Evolutionary conservation across 2,329 filamentous ascomycete genomes (phyloP), one percentile per base, ranked within the genome.

Genomic region (Blastomyces parvus): DNA sequence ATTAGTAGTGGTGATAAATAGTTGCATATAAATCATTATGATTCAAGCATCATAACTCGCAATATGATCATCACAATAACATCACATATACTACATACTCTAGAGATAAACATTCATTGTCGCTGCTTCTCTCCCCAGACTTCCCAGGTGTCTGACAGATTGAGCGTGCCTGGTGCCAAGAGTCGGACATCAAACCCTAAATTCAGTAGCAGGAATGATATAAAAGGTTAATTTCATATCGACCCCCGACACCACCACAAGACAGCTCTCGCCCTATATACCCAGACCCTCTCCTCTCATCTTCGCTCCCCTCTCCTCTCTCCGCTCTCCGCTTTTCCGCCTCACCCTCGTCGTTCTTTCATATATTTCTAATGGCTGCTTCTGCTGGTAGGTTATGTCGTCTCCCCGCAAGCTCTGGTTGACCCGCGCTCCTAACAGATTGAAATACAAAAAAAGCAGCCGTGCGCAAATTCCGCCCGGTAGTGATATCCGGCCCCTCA

Each of bases 401-500:
- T 19, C 13, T n/a, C 14, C 25, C 19, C 58, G 33, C 9, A 50
- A 38, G 33, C 30, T 30, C 22, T 7, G 30, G 19, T 57, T 9
- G 14, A 14, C 40, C 40, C 17, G 40, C 8, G 8, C 33, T 17
- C 17, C 40, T 42, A 42, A 42, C 40, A 42, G 17, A 36, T 11
- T 19, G 40, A 13, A 19, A 17, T n/a, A 33, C 57, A 38, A 25
- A 30, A 60, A 38, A 36, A 36, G 33, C 30, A 62, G 44, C 62
- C 72, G 70, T 69, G 38, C 69, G 69, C 55, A 72, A 70, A 60
- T 72, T 72, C 62, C 71, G 77, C 42, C 77, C 77, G 6, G 71
- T 80, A 36, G 76, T 79, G 42, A 70, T 78, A 53, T 76, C 73
- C 14, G 76, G 77, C 13, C 75, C 74, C 19, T 76, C 74, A 25